phyloP scores from a whole-genome alignment of 805 yeast species.

The Yarrowia keelungensis region DNA sequence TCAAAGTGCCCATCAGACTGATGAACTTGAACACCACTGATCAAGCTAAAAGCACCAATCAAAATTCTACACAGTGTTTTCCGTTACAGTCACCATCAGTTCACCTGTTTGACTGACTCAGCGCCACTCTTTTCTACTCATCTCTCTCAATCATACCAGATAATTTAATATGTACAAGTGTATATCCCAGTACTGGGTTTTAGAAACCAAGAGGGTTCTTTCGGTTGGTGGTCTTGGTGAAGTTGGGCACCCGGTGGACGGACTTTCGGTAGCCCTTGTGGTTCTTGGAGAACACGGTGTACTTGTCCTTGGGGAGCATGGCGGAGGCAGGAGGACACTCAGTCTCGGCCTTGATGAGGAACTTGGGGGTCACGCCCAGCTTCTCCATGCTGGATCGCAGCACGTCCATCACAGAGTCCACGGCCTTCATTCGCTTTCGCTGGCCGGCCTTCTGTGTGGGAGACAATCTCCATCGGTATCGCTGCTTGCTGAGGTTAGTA shows the following conservation, averaged over 20 bases:
- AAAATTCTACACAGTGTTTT: no score
- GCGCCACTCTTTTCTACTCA: no score
- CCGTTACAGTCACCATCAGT: no score
- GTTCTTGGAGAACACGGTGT: conserved; percentile 80
- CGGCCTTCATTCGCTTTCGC: conserved; percentile 79
- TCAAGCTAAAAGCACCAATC: no score
- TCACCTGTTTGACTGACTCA: no score
- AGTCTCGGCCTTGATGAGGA: conserved; percentile 52
- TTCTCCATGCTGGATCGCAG: conserved; percentile 60
- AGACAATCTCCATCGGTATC: conserved; percentile 60
- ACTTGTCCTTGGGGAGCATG: conserved; percentile 84
- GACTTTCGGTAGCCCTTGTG: conserved; percentile 84
- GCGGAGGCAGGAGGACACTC: conserved; percentile 77
- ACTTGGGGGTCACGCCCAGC: conserved; percentile 49
- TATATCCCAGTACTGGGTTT: conserved; percentile 4
- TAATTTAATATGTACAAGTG: conserved; percentile 39
- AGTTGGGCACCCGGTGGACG: conserved; percentile 78
- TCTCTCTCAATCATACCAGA: conserved; percentile 35
- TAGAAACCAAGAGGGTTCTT: conserved; percentile 76
- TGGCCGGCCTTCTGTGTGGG: conserved; percentile 86
- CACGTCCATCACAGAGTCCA: conserved; percentile 77
- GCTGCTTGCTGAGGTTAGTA: conserved; percentile 13
- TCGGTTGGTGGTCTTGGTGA: conserved; percentile 86
- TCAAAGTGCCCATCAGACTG: no score
- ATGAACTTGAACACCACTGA: no score